Conservation (phyloP, 345 rosid species). For the Diplotaxis tenuifolia region DNA sequence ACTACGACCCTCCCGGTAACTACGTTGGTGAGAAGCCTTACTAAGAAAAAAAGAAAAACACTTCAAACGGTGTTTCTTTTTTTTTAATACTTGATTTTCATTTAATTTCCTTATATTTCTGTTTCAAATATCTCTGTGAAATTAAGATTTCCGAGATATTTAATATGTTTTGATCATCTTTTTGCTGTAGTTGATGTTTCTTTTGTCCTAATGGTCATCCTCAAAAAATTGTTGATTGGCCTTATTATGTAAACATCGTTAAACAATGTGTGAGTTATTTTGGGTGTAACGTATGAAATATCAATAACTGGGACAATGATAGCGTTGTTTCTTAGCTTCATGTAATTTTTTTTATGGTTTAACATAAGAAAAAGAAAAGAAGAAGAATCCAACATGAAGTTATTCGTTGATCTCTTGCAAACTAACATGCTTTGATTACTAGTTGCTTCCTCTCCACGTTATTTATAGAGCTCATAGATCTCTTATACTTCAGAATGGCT, state of each 20-base stretch:
- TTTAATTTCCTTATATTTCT: constrained; percentile 5
- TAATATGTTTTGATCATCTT: constrained; percentile 19
- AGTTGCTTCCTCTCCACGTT: constrained; percentile 4
- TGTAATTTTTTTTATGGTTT: background rate
- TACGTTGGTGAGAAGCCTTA: constrained; percentile 84
- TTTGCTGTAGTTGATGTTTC: constrained; percentile 23
- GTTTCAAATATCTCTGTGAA: constrained; percentile 25
- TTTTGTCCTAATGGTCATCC: constrained; percentile 7
- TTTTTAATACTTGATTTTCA: background rate
- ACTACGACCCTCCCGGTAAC: constrained; percentile 96
- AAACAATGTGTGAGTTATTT: background rate
- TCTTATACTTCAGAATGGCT: background rate
- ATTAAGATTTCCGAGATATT: constrained; percentile 12
- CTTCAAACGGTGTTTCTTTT: background rate
- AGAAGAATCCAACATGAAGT: background rate
- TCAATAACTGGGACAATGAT: background rate
- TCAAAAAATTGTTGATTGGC: constrained; percentile 18
- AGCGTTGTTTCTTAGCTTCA: background rate
- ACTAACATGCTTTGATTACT: background rate
- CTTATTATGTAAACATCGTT: constrained; percentile 4
- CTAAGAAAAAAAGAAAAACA: constrained; percentile 27
- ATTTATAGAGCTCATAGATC: background rate
- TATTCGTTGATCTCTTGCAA: background rate
- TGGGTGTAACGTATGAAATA: background rate
- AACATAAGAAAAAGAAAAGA: background rate